phyloP scores from a whole-genome alignment of 2,329 filamentous ascomycete genomes.

The Delphinella strobiligena region DNA sequence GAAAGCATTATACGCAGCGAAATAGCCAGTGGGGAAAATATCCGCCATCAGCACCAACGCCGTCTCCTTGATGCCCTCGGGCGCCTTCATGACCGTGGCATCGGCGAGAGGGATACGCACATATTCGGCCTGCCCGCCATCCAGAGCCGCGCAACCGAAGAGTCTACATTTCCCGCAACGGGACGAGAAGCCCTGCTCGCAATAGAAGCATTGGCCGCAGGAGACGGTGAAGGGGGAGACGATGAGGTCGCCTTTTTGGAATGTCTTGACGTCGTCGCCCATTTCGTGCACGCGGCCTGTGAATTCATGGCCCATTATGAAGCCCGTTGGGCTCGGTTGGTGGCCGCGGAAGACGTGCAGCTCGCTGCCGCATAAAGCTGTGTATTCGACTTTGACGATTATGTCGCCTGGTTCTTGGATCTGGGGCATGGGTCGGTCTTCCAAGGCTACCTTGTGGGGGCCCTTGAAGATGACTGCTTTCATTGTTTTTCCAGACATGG shows the following conservation, averaged over 20 bases:
- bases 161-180: slow-evolving; percentile 60
- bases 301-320: slow-evolving; percentile 76
- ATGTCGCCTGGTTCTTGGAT: slow-evolving; percentile 62
- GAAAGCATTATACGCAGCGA: slow-evolving; percentile 69
- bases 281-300: slow-evolving; percentile 60
- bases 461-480: slow-evolving; percentile 81
- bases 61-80: slow-evolving; percentile 57
- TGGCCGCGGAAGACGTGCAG: slow-evolving; percentile 79
- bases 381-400: slow-evolving; percentile 70
- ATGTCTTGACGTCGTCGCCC: slow-evolving; percentile 54
- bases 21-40: slow-evolving; percentile 77
- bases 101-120: slow-evolving; percentile 71
- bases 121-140: slow-evolving; percentile 24
- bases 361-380: slow-evolving; percentile 81
- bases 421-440: slow-evolving; percentile 67
- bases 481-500: slow-evolving; percentile 45
- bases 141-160: slow-evolving; percentile 49
- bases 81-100: slow-evolving; percentile 64
- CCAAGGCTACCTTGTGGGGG: slow-evolving; percentile 58
- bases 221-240: slow-evolving; percentile 76
- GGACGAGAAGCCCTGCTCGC: slow-evolving; percentile 61
- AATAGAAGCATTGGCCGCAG: slow-evolving; percentile 76
- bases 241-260: slow-evolving; percentile 64
- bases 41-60: slow-evolving; percentile 81
- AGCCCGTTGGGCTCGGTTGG: slow-evolving; percentile 53